Evolutionary conservation across 176 grass and related monocot genomes (phyloP), one percentile per base, ranked within the genome.

Genomic region (Alloteropsis semialata): DNA sequence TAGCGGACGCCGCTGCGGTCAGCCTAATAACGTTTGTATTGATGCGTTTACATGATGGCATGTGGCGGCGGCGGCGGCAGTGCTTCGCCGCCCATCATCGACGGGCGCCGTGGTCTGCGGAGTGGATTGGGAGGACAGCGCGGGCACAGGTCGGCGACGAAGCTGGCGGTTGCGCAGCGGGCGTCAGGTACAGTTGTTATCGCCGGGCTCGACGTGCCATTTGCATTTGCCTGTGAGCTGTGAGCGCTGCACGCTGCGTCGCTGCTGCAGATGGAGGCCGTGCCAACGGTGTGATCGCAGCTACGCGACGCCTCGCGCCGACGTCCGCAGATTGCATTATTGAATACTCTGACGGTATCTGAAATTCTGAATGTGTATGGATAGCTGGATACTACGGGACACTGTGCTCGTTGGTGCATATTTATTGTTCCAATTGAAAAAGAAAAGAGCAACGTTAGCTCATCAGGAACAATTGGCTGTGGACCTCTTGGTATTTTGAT

Each of bases 41-140:
- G 69, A 18, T 28, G 54, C 15, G 11, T 62, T 11, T 11, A 45
- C 75, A 0, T 2, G 41, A 19, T 18, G 11, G 0, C 66, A 58
- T 17, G 25, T 36, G 34, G 34, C n/a, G n/a, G n/a, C 7, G 25
- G 49, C 14, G 13, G 34, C 61, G 55, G 46, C 32, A 6, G 44
- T 44, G 39, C 22, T 44, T 27, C 39, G 67, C 41, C n/a, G 67
- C n/a, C n/a, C n/a, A n/a, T 28, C n/a, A 18, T 34, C 8, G 62
- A 12, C 60, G 44, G 49, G 60, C 76, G 14, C 48, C 48, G 61
- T 27, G 21, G 38, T 19, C 10, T 3, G 34, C 53, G 54, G 4
- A 66, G 22, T 17, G 36, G 72, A 84, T 77, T 11, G 55, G 44
- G 46, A 51, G 72, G 72, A 49, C 72, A 77, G 74, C 80, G 44